phyloP scores from a whole-genome alignment of 495 filamentous ascomycete species.

The Trichoderma orchidacearum region DNA sequence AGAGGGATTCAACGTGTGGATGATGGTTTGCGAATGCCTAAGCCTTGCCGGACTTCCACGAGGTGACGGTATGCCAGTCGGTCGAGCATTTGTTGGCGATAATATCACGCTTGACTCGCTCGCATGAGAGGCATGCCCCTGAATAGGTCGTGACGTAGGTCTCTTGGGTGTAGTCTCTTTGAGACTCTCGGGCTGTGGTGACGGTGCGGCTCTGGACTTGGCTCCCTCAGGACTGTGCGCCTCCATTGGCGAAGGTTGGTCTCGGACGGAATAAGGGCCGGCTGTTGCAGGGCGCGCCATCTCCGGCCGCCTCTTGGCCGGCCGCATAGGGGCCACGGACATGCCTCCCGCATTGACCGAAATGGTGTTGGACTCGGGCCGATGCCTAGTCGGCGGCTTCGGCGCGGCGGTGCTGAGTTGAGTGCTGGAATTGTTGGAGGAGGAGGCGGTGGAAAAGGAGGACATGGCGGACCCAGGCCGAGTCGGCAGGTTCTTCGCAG shows the following conservation, averaged over 20 bases:
- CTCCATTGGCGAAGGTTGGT: not conserved
- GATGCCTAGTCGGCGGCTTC: constrained; percentile 18
- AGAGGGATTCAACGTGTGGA: constrained; percentile 14
- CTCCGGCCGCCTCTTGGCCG: constrained; percentile 34
- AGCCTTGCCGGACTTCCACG: constrained; percentile 24
- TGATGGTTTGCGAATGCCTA: constrained; percentile 12
- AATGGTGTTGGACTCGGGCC: constrained; percentile 20
- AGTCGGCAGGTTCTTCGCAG: constrained; percentile 44
- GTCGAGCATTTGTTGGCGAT: constrained; percentile 15
- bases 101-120: constrained; percentile 27
- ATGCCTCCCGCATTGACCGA: constrained; percentile 31
- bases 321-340: constrained; percentile 42
- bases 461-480: constrained; percentile 68
- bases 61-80: constrained; percentile 6
- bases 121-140: constrained; percentile 27
- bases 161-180: constrained; percentile 14
- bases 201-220: constrained; percentile 22
- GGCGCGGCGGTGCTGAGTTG: constrained; percentile 19
- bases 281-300: constrained; percentile 39
- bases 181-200: not conserved
- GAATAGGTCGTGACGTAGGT: constrained; percentile 24
- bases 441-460: constrained; percentile 42
- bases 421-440: constrained; percentile 23
- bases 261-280: constrained; percentile 41
- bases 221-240: constrained; percentile 16